phyloP scores from a whole-genome alignment of 2,329 filamentous ascomycete species.

The Aspergillus ruber region DNA sequence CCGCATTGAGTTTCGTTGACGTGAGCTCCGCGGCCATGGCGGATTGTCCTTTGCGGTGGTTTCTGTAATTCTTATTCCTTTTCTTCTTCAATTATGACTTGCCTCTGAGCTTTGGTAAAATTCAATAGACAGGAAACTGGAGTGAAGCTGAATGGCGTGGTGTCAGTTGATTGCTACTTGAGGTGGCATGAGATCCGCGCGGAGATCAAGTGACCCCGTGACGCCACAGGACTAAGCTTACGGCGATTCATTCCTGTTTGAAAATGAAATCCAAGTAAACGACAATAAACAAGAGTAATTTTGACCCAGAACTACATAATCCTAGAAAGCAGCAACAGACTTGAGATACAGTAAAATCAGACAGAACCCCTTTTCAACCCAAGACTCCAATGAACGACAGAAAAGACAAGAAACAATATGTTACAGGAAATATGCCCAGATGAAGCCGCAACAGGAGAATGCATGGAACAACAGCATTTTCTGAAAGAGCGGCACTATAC shows the following conservation, averaged over 20 bases:
- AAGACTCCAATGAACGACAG: slow-evolving; percentile 26
- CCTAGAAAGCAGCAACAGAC: slow-evolving; percentile 6
- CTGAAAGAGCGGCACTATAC: slow-evolving; percentile 6
- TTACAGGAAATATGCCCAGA: slow-evolving; percentile 31
- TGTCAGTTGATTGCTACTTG: not conserved
- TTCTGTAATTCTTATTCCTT: not conserved
- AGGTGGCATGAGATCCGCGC: not conserved
- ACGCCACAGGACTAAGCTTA: not conserved
- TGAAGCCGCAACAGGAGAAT: slow-evolving; percentile 7
- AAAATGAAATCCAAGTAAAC: not conserved
- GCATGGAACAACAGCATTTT: slow-evolving; percentile 1
- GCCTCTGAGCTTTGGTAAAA: too few relatives aligned
- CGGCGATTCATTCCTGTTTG: too few relatives aligned
- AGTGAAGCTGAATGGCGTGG: not conserved
- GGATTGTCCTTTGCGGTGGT: not conserved
- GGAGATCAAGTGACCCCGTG: slow-evolving; percentile 2
- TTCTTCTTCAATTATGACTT: not conserved
- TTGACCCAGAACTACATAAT: not conserved
- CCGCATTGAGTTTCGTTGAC: slow-evolving; percentile 44
- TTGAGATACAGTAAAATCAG: slow-evolving; percentile 19
- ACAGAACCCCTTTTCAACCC: slow-evolving; percentile 34
- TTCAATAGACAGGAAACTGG: not conserved
- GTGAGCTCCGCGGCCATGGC: slow-evolving; percentile 39
- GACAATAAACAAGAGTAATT: not conserved
- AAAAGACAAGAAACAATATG: slow-evolving; percentile 25